Base-by-base conservation (phyloP, 768 basidiomycete species). In the Cyclocybe cylindracea region DNA sequence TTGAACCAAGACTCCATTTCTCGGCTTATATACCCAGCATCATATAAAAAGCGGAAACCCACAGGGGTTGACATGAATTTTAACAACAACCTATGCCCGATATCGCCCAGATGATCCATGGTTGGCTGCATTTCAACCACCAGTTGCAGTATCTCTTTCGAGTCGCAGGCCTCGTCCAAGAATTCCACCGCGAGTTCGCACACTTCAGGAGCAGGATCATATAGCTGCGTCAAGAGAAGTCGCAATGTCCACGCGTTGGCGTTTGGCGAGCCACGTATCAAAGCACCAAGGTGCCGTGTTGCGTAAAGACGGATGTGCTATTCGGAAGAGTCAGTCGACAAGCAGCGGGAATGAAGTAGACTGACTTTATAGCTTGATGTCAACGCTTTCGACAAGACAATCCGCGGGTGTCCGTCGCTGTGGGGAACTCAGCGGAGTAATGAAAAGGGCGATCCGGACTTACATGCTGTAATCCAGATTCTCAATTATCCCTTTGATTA, bases 1-100 rank as follows among this genome's bases (percentile, higher is more conserved):
- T 93, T 85, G 62, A 96, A 92, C 97, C 97, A 99, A 57, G 85
- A 82, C 56, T 98, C 94, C 82, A 99, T 91, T 67, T 98, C 94
- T 41, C 89, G 80, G 61, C 94, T 89, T 51, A 99, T 95, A 62
- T 98, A 98, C 3, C 89, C 88, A 10, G 91, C 87, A 58, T 92
- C 89, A 61, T 90, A 90, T 4, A 99, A 78, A 67, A 95, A 98
- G 5, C 86, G 81, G 67, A 98, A 98, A 2, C 97, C 97, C 56
- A 90, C 84, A 0, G 92, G 80, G 5, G 93, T 96, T 8, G 94
- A 95, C 78, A 98, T 88, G 69, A 98, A 98, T 61, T 94, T 88
- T 47, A 97, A 78, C 34, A 98, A 70, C 14, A 99, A 69, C 0
- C 89, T 85, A 66, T 95, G 90, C 0, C 95, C 96, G 37, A 94